Evolutionary conservation across 805 yeast genomes (phyloP).

Genomic region (Wickerhamiella galacta): DNA sequence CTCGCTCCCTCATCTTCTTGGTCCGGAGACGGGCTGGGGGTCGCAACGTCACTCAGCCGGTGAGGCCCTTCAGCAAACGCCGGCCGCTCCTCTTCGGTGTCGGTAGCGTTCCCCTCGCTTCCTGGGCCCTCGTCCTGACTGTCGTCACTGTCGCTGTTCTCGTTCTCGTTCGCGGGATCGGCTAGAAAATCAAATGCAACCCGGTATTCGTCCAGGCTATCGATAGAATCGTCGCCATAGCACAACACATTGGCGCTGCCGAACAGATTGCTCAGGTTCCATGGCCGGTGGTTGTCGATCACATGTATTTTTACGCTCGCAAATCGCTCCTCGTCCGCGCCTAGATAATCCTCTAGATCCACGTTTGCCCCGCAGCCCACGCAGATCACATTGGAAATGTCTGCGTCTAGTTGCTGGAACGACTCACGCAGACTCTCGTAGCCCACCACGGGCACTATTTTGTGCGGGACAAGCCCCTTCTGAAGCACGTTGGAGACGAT

Average conservation of each 20-base stretch:
- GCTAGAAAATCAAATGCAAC: slow-evolving; percentile 37
- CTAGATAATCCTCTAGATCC: slow-evolving; percentile 49
- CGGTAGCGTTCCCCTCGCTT: no score
- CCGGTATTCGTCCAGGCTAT: slow-evolving; percentile 38
- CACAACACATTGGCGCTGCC: slow-evolving; percentile 63
- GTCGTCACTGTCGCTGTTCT: slow-evolving; percentile 15
- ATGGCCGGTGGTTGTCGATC: slow-evolving; percentile 86
- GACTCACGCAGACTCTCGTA: slow-evolving; percentile 55
- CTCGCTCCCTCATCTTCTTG: neutral
- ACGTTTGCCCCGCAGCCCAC: slow-evolving; percentile 91
- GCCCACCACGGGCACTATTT: slow-evolving; percentile 85
- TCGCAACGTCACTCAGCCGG: slow-evolving; percentile 1
- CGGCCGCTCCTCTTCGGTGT: no score
- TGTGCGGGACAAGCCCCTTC: slow-evolving; percentile 74
- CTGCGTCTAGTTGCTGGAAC: slow-evolving; percentile 48
- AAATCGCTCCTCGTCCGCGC: slow-evolving; percentile 17
- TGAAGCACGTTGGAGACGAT: slow-evolving; percentile 55
- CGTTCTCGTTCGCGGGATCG: slow-evolving; percentile 13
- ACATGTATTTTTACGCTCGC: slow-evolving; percentile 46
- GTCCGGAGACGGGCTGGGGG: slow-evolving; percentile 1
- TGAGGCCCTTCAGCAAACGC: no score
- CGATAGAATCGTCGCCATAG: slow-evolving; percentile 72
- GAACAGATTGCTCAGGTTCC: slow-evolving; percentile 87
- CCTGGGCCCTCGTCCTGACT: no score
- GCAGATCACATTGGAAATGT: slow-evolving; percentile 57